phyloP scores from a whole-genome alignment of 257 asterid genomes.

The Plantago elongata region DNA sequence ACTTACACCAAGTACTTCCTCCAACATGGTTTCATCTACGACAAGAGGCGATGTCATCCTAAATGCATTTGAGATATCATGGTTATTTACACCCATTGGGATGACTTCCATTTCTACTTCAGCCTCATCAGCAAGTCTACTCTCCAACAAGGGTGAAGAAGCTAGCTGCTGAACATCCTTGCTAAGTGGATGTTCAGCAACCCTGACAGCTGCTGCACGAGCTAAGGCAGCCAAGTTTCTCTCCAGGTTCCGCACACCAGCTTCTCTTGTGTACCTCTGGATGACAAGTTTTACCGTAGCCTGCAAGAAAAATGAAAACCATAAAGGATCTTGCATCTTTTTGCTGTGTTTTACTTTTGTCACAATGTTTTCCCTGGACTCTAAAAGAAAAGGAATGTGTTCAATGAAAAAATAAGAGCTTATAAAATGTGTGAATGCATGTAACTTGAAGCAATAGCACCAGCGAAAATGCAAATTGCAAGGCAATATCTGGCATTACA shows the following conservation, averaged over 20 bases:
- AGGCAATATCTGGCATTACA: too few species aligned
- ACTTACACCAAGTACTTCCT: slow-evolving; percentile 97
- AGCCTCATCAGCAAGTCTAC: slow-evolving; percentile 83
- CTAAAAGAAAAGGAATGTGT: too few species aligned
- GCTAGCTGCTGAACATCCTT: slow-evolving; percentile 80
- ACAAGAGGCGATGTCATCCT: slow-evolving; percentile 57
- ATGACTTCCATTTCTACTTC: slow-evolving; percentile 99
- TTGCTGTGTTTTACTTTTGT: not conserved
- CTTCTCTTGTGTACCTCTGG: slow-evolving; percentile 96
- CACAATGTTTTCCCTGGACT: too few species aligned
- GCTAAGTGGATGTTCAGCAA: slow-evolving; percentile 89
- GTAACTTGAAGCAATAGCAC: too few species aligned
- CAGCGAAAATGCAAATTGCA: too few species aligned
- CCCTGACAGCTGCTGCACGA: slow-evolving; percentile 93
- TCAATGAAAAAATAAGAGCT: too few species aligned
- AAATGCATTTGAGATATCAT: slow-evolving; percentile 69
- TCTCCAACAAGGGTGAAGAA: slow-evolving; percentile 78
- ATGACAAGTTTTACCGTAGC: slow-evolving; percentile 82
- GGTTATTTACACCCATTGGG: slow-evolving; percentile 78
- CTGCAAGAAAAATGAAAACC: slow-evolving; percentile 37
- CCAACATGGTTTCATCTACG: slow-evolving; percentile 93
- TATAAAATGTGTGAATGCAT: too few species aligned
- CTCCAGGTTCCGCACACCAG: slow-evolving; percentile 95
- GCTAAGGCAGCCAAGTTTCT: slow-evolving; percentile 97
- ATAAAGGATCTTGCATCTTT: slow-evolving; percentile 14